Conservation (phyloP, 2,329 filamentous ascomycete species). For the Ceratocystis diversiconidia region DNA sequence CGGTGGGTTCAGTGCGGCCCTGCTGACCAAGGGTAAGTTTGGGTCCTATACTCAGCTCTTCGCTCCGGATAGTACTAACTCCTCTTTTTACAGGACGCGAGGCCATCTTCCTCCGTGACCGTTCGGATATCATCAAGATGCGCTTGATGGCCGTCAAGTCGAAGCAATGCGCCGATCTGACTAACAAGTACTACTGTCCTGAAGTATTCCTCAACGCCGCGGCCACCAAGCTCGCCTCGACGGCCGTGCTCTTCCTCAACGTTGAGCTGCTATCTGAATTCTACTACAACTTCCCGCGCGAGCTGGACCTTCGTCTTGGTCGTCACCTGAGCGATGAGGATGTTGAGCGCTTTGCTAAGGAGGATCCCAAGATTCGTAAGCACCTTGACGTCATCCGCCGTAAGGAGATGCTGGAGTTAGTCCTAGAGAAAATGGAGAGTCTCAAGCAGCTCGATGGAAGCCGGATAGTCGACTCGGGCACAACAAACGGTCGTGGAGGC, state of each 20-base stretch:
- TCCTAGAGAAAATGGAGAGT: constrained; percentile 90
- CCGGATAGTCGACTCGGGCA: constrained; percentile 4
- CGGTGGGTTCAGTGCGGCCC: constrained; percentile 79
- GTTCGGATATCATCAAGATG: constrained; percentile 80
- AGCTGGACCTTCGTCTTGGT: constrained; percentile 75
- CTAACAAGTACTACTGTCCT: constrained; percentile 93
- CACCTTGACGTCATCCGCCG: constrained; percentile 85
- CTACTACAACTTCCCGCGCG: constrained; percentile 92
- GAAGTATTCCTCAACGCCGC: constrained; percentile 97
- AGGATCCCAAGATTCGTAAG: constrained; percentile 76
- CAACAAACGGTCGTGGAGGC: constrained; percentile 12
- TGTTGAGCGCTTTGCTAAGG: constrained; percentile 78
- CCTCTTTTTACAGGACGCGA: constrained; percentile 52
- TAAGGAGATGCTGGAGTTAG: constrained; percentile 85
- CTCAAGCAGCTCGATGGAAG: constrained; percentile 65
- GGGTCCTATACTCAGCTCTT: no score
- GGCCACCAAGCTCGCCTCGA: constrained; percentile 84
- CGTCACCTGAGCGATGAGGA: constrained; percentile 64
- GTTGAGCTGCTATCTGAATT: constrained; percentile 94
- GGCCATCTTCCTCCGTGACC: constrained; percentile 84
- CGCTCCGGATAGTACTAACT: constrained; percentile 22
- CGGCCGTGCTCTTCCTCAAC: constrained; percentile 91
- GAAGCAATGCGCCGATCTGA: constrained; percentile 67
- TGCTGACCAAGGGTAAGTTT: constrained; percentile 63
- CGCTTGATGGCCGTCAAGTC: constrained; percentile 76